phyloP scores from a whole-genome alignment of 2,329 filamentous ascomycete species.

The Decorospora gaudefroyi region DNA sequence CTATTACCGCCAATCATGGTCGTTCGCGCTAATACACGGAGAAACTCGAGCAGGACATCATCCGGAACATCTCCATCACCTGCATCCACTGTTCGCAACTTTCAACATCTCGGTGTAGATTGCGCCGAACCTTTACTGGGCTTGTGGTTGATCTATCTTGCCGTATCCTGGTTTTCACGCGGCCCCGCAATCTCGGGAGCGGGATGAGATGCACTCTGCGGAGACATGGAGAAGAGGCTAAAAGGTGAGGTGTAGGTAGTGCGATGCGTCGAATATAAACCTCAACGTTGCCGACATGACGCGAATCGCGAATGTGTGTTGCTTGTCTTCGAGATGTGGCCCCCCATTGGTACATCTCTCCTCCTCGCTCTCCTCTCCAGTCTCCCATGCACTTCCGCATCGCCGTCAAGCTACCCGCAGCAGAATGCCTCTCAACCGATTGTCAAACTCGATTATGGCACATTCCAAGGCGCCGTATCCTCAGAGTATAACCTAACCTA shows the following conservation, averaged over 20 bases:
- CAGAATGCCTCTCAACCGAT: slow-evolving; percentile 23
- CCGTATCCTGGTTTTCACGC: slow-evolving; percentile 8
- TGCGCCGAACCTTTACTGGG: slow-evolving; percentile 16
- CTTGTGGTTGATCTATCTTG: not conserved
- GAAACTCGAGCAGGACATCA: not conserved
- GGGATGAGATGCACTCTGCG: slow-evolving; percentile 25
- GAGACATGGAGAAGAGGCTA: slow-evolving; percentile 33
- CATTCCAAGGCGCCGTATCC: slow-evolving; percentile 59
- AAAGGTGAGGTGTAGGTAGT: slow-evolving; percentile 14
- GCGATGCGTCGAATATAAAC: slow-evolving; percentile 1
- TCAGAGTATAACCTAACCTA: slow-evolving; percentile 61
- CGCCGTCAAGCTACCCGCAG: slow-evolving; percentile 7
- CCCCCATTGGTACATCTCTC: slow-evolving; percentile 4
- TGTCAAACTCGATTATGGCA: slow-evolving; percentile 45
- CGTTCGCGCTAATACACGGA: too few relatives aligned
- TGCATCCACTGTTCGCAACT: not conserved
- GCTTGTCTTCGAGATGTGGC: slow-evolving; percentile 20
- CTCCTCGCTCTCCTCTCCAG: slow-evolving; percentile 13
- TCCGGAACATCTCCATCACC: not conserved
- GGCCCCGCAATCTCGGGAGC: slow-evolving; percentile 26
- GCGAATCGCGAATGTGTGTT: too few relatives aligned
- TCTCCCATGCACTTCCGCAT: slow-evolving; percentile 12
- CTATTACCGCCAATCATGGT: too few relatives aligned
- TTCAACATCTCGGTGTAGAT: slow-evolving; percentile 7
- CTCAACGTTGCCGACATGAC: too few relatives aligned